Evolutionary conservation across 108 stramenopile genomes (phyloP), one percentile per base, ranked within the genome.

Genomic region (Fistulifera pelliculosa): DNA sequence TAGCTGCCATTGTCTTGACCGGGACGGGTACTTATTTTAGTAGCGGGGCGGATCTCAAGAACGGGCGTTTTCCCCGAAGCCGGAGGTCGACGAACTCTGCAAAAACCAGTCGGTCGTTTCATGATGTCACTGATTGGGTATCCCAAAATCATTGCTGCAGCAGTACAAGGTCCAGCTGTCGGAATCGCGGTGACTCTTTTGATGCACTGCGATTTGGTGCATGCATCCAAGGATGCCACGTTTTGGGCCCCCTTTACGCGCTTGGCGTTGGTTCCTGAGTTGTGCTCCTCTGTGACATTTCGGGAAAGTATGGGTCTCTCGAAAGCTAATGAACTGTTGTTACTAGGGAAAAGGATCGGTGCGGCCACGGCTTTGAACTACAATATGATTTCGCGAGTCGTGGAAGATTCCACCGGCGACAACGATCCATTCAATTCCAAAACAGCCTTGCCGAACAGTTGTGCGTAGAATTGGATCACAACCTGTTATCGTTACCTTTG

Each of bases 111-210:
- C 23, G 70, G 60, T 39, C 64, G 55, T n/a, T 74, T 74, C 48
- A 74, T 74, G 72, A 54, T 65, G 48, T 40, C 56, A 25, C 19
- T 83, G 12, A 48, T 78, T 3, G 39, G 39, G 12, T 83, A 71
- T 61, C 74, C 74, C 31, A 78, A 79, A 69, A 48, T 72, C 6
- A 41, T 83, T 7, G 64, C 61, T 12, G 68, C 74, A 5, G 81
- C 81, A 8, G 81, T 75, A 12, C 71, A 83, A 57, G 81, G 81
- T 22, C 81, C 81, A 25, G 81, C 77, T 0, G 62, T 83, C 12
- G 81, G 81, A 23, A 77, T 77, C 52, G 69, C 66, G 8, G 70
- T 68, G 15, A 83, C 81, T 18, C 41, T 67, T 16, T 54, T 77
- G 38, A 48, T 62, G 38, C 71, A 76, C 50, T 73, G 69, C 27